phyloP scores from a whole-genome alignment of 495 filamentous ascomycete species.

The Cercophora sp. region DNA sequence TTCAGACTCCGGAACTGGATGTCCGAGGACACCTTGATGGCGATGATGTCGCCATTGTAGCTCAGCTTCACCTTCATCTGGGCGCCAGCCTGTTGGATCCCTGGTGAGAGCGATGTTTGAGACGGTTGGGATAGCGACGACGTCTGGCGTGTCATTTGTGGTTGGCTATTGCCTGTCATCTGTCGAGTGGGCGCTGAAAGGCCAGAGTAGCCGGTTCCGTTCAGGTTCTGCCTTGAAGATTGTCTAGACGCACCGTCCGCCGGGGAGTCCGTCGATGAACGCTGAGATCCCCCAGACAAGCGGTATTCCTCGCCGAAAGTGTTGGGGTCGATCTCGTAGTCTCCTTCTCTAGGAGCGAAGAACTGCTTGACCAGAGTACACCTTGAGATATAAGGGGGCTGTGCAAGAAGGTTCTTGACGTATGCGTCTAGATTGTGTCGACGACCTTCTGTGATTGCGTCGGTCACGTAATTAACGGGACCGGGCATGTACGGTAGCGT shows the following conservation, averaged over 20 bases:
- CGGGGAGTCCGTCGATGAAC: conserved; percentile 58
- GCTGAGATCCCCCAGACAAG: conserved; percentile 66
- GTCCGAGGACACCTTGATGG: conserved; percentile 79
- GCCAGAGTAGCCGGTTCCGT: conserved; percentile 51
- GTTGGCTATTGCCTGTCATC: conserved; percentile 53
- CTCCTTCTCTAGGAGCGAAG: conserved; percentile 83
- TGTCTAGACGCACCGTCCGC: conserved; percentile 61
- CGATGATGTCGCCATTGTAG: conserved; percentile 84
- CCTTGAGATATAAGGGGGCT: conserved; percentile 77
- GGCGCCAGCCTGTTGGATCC: conserved; percentile 34
- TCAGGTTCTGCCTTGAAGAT: conserved; percentile 69
- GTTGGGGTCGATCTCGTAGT: conserved; percentile 83
- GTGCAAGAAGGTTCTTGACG: conserved; percentile 80
- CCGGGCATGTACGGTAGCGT: conserved; percentile 98
- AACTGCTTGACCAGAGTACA: conserved; percentile 81
- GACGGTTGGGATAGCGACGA: conserved; percentile 73
- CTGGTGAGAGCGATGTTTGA: conserved; percentile 50
- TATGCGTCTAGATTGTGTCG: conserved; percentile 91
- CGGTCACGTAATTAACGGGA: conserved; percentile 95
- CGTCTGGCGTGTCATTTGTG: conserved; percentile 62
- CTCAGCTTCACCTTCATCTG: conserved; percentile 91
- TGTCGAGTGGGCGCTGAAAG: conserved; percentile 55
- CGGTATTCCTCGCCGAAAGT: conserved; percentile 64
- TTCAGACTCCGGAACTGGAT: conserved; percentile 74
- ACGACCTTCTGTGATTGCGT: conserved; percentile 90